Evolutionary conservation across 1,284 basidiomycete genomes (phyloP).

Genomic region (Cutaneotrichosporon sp.): DNA sequence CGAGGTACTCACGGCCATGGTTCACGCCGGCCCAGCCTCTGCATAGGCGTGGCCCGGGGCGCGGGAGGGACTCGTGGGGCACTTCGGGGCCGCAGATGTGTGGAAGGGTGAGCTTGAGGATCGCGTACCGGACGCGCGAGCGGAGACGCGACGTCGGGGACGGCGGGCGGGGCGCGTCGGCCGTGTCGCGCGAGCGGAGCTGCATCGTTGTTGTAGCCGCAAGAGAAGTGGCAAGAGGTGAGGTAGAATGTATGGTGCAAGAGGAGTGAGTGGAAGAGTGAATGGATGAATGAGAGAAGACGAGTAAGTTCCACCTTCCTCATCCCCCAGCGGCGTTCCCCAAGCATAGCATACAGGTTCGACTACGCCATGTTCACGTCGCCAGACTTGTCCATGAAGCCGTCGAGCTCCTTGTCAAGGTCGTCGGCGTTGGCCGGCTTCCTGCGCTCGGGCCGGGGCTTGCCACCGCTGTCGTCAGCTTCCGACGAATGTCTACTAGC

Average conservation of each 20-base stretch:
- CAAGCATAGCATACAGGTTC: neutral
- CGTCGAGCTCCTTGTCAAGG: slow-evolving; percentile 86
- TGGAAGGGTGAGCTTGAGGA: neutral
- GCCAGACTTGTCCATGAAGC: slow-evolving; percentile 70
- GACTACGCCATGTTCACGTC: slow-evolving; percentile 22
- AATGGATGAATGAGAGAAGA: too few species aligned
- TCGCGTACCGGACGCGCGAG: neutral
- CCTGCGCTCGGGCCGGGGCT: slow-evolving; percentile 55
- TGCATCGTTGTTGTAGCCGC: neutral
- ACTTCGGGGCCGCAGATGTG: too few species aligned
- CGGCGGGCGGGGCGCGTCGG: too few species aligned
- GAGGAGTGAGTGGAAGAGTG: too few species aligned
- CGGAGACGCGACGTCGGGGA: neutral
- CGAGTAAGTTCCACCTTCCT: too few species aligned
- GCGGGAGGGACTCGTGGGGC: neutral
- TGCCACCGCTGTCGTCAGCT: slow-evolving; percentile 5
- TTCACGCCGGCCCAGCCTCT: too few species aligned
- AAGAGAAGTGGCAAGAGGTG: neutral
- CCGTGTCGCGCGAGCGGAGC: too few species aligned
- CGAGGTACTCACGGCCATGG: too few species aligned
- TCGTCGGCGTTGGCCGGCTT: slow-evolving; percentile 69
- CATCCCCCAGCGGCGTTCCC: too few species aligned
- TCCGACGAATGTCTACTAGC: neutral
- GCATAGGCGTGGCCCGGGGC: neutral
- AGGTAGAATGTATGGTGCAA: too few species aligned